Conservation (phyloP, 2,329 filamentous ascomycete genomes). For the Leptographium radiaticola region DNA sequence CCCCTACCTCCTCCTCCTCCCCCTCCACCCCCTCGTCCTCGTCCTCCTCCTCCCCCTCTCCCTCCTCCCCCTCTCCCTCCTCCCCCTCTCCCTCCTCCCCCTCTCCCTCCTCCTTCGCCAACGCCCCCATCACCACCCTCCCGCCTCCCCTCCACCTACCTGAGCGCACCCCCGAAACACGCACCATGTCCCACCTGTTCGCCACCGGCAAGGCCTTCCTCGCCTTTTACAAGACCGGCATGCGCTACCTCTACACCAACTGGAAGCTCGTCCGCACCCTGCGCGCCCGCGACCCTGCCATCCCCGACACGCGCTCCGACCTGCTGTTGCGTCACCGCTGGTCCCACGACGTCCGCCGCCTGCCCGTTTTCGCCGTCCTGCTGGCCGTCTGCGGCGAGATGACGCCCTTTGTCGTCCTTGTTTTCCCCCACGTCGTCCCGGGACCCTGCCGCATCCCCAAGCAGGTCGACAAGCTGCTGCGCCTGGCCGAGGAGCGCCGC, state of each 20-base stretch:
- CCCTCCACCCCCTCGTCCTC: no score
- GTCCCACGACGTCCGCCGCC: constrained; percentile 57
- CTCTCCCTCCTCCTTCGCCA: constrained; percentile 22
- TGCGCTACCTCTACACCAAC: constrained; percentile 63
- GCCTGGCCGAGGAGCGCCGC: constrained; percentile 39
- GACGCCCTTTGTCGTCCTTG: constrained; percentile 65
- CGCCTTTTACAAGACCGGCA: constrained; percentile 75
- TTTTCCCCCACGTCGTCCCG: constrained; percentile 59
- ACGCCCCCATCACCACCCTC: constrained; percentile 60
- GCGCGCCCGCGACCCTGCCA: constrained; percentile 18
- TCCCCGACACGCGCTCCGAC: constrained; percentile 44
- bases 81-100: not conserved
- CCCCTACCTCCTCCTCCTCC: not conserved
- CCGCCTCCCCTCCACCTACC: constrained; percentile 58
- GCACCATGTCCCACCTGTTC: constrained; percentile 40
- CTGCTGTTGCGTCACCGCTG: constrained; percentile 59
- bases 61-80: not conserved
- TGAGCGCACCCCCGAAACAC: constrained; percentile 29
- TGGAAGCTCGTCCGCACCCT: constrained; percentile 6
- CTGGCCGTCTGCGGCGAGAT: constrained; percentile 75
- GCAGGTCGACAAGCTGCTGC: constrained; percentile 49
- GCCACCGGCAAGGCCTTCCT: constrained; percentile 62
- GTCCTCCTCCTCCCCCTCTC: not conserved
- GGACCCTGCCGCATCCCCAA: constrained; percentile 70
- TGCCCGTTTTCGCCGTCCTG: constrained; percentile 67